Evolutionary conservation across 2,329 filamentous ascomycete genomes (phyloP), one percentile per base, ranked within the genome.

Genomic region (Fusarium mundagurra): DNA sequence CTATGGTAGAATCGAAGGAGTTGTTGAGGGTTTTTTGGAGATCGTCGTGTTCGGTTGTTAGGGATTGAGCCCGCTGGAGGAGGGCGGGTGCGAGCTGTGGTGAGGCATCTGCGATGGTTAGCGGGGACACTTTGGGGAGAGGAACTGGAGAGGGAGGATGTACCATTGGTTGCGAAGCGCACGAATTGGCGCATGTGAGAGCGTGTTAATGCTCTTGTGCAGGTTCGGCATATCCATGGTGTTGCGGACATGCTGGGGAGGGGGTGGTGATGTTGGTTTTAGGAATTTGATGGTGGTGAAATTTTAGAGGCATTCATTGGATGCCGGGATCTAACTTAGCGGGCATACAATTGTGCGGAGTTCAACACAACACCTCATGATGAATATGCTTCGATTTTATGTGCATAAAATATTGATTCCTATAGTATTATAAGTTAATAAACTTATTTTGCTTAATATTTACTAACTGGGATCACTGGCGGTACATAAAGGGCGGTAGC

Each of bases 21-120:
- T 84, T 82, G 47, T 85, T 85, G 29, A 92, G 86, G 24, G 85
- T 80, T 33, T 80, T 81, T 55, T 85, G 84, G n/a, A 93, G 84
- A 50, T 84, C 81, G 36, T 86, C 84, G 77, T 92, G 88, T 74
- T 93, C 91, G 72, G 83, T 82, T 1, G 89, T 84, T 50, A 93
- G 83, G 67, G 85, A 85, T 38, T 87, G 86, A 14, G 91, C 91
- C 71, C 91, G 88, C 47, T 87, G 85, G 65, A 93, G 86, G 61
- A 93, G 86, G 47, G 87, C 86, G 16, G 85, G 83, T 1, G 89
- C 88, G 29, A 90, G 84, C 41, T 77, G 78, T 41, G 74, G 53
- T 45, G 76, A 72, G 44, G 73, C 61, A 61, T 75, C 75, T 77
- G 20, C 0, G 5, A 16, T 29, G 22, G 54, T 75, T 67, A 71